A percentile compares a stretch with the other conserved stretches of the same genome.
These are phyloP conservation scores for Eucalyptus erythrocorys DNA, from an alignment of 345 rosid species.

Conservation along the genomic window DNA sequence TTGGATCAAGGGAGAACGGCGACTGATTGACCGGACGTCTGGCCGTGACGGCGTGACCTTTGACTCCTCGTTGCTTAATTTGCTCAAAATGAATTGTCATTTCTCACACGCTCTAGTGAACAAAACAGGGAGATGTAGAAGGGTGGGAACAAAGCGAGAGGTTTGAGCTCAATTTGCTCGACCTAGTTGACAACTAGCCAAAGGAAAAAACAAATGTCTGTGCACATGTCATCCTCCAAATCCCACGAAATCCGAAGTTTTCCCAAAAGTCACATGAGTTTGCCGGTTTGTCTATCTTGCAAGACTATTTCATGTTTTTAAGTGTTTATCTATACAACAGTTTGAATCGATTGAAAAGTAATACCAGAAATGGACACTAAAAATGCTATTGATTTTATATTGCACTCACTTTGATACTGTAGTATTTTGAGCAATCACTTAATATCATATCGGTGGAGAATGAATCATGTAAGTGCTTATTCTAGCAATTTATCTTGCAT, in stretches of 20 bases:
- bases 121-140: no score
- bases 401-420: rapidly evolving
- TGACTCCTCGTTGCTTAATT: no score
- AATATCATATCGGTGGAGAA: rapidly evolving
- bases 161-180: no score
- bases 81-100: no score
- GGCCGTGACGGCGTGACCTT: neutral
- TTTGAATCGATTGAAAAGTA: no score
- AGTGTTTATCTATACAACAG: rapidly evolving
- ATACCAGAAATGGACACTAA: rapidly evolving
- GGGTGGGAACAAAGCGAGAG: no score
- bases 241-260: neutral
- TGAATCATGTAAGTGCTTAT: no score
- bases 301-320: neutral
- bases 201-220: neutral
- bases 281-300: neutral
- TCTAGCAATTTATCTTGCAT: rapidly evolving
- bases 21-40: no score
- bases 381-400: no score
- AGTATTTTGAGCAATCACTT: neutral
- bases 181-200: no score
- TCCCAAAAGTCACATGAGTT: neutral
- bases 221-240: neutral
- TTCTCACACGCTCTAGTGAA: no score
- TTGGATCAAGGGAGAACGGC: no score